Percentiles rank a stretch among this genome's conserved stretches.
These are phyloP conservation scores for Pythium rishiriense DNA, from an alignment of 352 stramenopile species.

Conservation along the genomic window DNA sequence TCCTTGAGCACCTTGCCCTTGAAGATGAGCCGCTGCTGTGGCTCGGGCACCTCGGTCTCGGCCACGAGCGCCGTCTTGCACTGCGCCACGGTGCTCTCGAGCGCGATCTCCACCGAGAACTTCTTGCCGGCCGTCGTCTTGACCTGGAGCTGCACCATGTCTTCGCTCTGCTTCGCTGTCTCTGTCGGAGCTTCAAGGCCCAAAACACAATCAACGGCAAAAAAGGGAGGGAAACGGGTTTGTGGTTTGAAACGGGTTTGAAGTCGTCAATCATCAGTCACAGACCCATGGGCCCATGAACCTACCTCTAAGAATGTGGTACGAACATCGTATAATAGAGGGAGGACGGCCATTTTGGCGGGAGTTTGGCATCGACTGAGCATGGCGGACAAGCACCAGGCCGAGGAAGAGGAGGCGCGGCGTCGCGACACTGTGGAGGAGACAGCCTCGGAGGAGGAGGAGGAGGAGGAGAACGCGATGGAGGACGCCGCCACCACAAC, in stretches of 20 bases:
- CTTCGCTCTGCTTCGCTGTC: constrained; percentile 5
- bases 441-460: constrained; percentile 12
- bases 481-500: background rate
- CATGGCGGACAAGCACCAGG: constrained; percentile 6
- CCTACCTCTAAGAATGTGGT: too few species aligned
- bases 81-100: constrained; percentile 67
- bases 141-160: constrained; percentile 76
- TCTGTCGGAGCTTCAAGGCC: constrained; percentile 14
- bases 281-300: too few species aligned
- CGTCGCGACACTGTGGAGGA: constrained; percentile 1
- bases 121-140: constrained; percentile 86
- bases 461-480: background rate
- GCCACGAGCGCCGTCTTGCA: constrained; percentile 80
- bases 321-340: constrained; percentile 9
- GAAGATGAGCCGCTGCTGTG: constrained; percentile 87
- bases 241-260: background rate
- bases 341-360: constrained; percentile 23
- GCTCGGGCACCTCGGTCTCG: constrained; percentile 63
- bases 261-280: too few species aligned
- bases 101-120: constrained; percentile 69
- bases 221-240: constrained; percentile 7
- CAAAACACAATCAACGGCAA: too few species aligned
- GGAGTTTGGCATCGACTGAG: background rate
- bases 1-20: constrained; percentile 92
- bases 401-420: background rate